Percentiles rank a stretch among this genome's conserved stretches.
These are phyloP conservation scores for Coniophora puteana DNA, from an alignment of 1,284 basidiomycete species.

Conservation along the genomic window DNA sequence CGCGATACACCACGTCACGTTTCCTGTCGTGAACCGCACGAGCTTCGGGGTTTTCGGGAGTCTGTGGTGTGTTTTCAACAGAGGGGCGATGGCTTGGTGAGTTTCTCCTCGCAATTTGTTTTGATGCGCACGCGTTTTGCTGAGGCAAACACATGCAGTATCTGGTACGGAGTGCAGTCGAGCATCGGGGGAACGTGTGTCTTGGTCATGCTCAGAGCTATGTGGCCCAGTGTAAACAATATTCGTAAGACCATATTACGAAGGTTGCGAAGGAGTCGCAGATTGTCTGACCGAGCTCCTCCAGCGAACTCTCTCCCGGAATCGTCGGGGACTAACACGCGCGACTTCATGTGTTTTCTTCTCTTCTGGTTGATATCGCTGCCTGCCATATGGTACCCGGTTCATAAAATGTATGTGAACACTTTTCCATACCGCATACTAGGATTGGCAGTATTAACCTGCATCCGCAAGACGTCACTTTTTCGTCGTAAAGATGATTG, in stretches of 20 bases:
- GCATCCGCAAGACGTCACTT: conserved; percentile 58
- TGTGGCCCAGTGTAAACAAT: conserved; percentile 70
- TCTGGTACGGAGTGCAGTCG: conserved; percentile 81
- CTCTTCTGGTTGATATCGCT: conserved; percentile 83
- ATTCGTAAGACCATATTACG: conserved; percentile 53
- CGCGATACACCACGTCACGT: conserved; percentile 76
- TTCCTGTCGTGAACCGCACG: conserved; percentile 74
- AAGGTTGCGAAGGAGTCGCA: no score
- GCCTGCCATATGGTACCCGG: conserved; percentile 77
- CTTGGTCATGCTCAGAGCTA: conserved; percentile 66
- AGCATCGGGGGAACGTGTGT: conserved; percentile 81
- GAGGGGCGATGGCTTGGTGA: conserved; percentile 74
- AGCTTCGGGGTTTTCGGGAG: conserved; percentile 83
- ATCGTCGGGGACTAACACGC: conserved; percentile 66
- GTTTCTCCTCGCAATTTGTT: no score
- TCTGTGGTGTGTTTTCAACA: conserved; percentile 81
- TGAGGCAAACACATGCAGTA: conserved; percentile 33
- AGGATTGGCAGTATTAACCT: conserved; percentile 7
- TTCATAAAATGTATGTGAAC: conserved; percentile 66
- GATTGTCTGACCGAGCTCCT: conserved; percentile 1
- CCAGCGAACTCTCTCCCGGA: conserved; percentile 46
- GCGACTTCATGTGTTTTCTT: conserved; percentile 80
- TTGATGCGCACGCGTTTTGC: conserved; percentile 5
- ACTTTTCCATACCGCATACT: conserved; percentile 13
- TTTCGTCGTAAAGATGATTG: conserved; percentile 77